phyloP scores from a whole-genome alignment of 345 rosid species.

The Rhizophora mangle region DNA sequence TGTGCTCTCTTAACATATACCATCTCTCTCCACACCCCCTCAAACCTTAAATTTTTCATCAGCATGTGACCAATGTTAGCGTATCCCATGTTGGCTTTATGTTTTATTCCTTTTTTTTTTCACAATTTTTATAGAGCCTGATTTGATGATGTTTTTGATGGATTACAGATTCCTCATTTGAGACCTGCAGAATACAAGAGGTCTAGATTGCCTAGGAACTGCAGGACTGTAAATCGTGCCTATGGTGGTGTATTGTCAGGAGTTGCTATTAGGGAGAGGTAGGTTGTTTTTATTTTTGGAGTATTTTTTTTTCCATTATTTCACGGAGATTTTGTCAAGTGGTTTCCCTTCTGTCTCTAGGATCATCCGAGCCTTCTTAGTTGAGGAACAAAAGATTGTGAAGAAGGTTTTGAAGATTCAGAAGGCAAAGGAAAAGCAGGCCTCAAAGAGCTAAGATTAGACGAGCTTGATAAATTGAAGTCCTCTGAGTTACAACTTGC shows the following conservation, averaged over 20 bases:
- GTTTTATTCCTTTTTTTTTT: neutral
- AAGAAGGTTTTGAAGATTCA: conserved; percentile 25
- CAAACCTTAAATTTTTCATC: too few relatives aligned
- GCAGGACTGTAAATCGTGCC: conserved; percentile 82
- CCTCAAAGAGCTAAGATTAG: conserved; percentile 28
- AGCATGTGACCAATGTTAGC: too few relatives aligned
- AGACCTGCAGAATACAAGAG: conserved; percentile 89
- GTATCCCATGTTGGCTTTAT: neutral
- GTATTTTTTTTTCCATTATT: neutral
- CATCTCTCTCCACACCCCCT: too few relatives aligned
- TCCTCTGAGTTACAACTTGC: neutral
- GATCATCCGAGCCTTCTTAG: conserved; percentile 24
- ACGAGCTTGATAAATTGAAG: neutral
- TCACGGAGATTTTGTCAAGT: neutral
- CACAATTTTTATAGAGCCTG: neutral
- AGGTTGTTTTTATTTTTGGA: neutral
- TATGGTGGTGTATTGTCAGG: conserved; percentile 78
- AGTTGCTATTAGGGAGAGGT: conserved; percentile 71
- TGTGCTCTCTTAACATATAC: too few relatives aligned
- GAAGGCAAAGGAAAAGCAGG: conserved; percentile 24
- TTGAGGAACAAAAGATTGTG: conserved; percentile 24
- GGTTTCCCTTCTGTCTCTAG: neutral
- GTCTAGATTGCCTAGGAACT: conserved; percentile 62
- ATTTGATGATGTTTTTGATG: neutral
- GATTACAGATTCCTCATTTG: conserved; percentile 76